A percentile compares a stretch with the other conserved stretches of the same genome.
These are phyloP conservation scores for Dipteronia sinensis DNA, from an alignment of 345 rosid genomes.

Conservation along the genomic window DNA sequence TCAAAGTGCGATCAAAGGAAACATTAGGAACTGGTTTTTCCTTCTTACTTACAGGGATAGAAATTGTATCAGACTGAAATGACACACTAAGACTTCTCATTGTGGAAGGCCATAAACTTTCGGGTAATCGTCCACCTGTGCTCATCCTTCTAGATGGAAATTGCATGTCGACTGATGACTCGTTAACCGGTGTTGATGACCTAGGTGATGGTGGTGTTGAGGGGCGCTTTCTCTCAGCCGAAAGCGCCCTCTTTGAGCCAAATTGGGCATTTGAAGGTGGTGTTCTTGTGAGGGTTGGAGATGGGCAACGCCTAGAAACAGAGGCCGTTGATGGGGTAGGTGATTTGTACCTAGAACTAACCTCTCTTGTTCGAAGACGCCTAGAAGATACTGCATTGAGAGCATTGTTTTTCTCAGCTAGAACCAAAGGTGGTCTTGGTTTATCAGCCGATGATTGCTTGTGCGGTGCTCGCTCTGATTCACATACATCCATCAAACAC, in stretches of 20 bases:
- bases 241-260: conserved; percentile 68
- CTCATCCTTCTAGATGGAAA: conserved; percentile 64
- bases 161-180: conserved; percentile 53
- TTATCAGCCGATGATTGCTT: conserved; percentile 56
- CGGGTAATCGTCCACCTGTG: conserved; percentile 68
- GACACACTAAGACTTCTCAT: conserved; percentile 98
- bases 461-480: conserved; percentile 42
- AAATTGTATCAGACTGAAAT: conserved; percentile 86
- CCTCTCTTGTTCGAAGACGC: conserved; percentile 65
- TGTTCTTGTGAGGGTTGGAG: conserved; percentile 71
- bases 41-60: conserved; percentile 81
- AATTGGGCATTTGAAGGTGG: conserved; percentile 46
- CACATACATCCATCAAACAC: conserved; percentile 79
- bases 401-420: conserved; percentile 76
- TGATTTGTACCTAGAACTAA: conserved; percentile 85
- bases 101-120: conserved; percentile 98
- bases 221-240: conserved; percentile 92
- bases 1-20: conserved; percentile 71
- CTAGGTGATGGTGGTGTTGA: conserved; percentile 66
- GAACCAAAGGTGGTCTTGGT: conserved; percentile 62
- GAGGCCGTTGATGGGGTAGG: conserved; percentile 57
- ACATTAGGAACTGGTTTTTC: conserved; percentile 64
- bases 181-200: conserved; percentile 75
- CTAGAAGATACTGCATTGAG: conserved; percentile 49
- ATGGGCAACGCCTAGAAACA: conserved; percentile 60